phyloP scores from a whole-genome alignment of 2,329 filamentous ascomycete genomes.

The Chaetomium globosum region DNA sequence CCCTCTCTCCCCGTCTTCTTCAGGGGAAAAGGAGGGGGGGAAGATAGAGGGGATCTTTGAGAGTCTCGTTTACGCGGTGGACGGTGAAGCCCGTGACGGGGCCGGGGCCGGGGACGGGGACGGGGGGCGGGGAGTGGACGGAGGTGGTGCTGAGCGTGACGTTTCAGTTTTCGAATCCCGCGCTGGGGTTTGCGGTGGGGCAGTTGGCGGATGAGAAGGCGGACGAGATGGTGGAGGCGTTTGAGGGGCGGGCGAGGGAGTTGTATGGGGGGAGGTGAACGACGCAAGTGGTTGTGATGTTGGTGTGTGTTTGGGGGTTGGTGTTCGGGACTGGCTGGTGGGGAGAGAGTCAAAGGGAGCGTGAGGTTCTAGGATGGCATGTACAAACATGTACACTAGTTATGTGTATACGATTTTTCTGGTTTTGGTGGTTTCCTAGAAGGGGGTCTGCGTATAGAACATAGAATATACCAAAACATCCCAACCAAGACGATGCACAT shows the following conservation, averaged over 20 bases:
- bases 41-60: constrained; percentile 59
- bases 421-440: constrained; percentile 18
- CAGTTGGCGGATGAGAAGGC: constrained; percentile 84
- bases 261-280: constrained; percentile 47
- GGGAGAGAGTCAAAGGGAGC: background rate
- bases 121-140: constrained; percentile 53
- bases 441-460: constrained; percentile 20
- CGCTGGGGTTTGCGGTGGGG: constrained; percentile 80
- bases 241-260: constrained; percentile 75
- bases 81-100: constrained; percentile 52
- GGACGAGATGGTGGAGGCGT: constrained; percentile 86
- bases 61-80: constrained; percentile 71
- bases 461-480: constrained; percentile 20
- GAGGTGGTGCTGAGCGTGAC: constrained; percentile 75
- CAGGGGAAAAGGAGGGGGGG: constrained; percentile 17
- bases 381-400: constrained; percentile 15
- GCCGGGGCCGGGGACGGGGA: constrained; percentile 38
- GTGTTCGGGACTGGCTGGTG: background rate
- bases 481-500: constrained; percentile 15
- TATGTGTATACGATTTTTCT: constrained; percentile 17
- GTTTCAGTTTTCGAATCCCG: constrained; percentile 85
- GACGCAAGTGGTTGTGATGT: constrained; percentile 11
- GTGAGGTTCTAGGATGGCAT: background rate
- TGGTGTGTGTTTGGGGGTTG: background rate
- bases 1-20: too few relatives aligned